Percentiles rank a stretch among this genome's conserved stretches.
These are phyloP conservation scores for Crithidia fasciculata DNA, from an alignment of 208 protist species.

Conservation along the genomic window DNA sequence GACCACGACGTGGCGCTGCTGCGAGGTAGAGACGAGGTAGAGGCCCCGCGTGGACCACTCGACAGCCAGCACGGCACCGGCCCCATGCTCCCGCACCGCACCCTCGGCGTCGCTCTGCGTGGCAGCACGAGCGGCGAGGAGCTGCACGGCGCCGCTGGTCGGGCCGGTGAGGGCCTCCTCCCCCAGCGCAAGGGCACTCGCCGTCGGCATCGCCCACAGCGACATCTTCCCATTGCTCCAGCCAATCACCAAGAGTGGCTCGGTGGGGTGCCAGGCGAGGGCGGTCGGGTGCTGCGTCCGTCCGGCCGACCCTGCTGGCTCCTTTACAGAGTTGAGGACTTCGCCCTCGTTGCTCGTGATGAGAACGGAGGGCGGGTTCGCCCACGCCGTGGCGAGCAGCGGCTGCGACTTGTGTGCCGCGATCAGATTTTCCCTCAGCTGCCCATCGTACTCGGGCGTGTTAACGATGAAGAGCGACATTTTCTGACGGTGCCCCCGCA, in stretches of 20 bases:
- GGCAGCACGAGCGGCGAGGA: constrained; percentile 45
- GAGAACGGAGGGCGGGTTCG: constrained; percentile 64
- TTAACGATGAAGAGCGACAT: constrained; percentile 86
- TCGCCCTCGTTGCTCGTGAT: constrained; percentile 87
- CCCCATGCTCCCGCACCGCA: constrained; percentile 64
- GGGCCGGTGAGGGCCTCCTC: constrained; percentile 21
- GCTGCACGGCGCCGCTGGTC: constrained; percentile 33
- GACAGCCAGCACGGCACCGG: constrained; percentile 45
- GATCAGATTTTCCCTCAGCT: constrained; percentile 61
- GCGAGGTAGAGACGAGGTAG: constrained; percentile 69
- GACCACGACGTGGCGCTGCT: constrained; percentile 57
- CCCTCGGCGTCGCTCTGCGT: constrained; percentile 57
- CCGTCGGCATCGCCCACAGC: constrained; percentile 60
- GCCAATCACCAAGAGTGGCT: constrained; percentile 75
- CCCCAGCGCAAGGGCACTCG: constrained; percentile 37
- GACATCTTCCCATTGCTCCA: constrained; percentile 84
- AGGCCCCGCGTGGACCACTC: constrained; percentile 66
- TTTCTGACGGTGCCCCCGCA: background rate
- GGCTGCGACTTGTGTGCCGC: constrained; percentile 58
- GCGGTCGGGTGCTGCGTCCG: constrained; percentile 40
- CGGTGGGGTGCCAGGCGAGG: constrained; percentile 88
- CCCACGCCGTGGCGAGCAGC: constrained; percentile 75
- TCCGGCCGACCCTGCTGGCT: constrained; percentile 32
- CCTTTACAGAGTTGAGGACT: constrained; percentile 52
- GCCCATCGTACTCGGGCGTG: constrained; percentile 60